Conservation (phyloP, 148 eudicot genomes). For the Drosera capensis region DNA sequence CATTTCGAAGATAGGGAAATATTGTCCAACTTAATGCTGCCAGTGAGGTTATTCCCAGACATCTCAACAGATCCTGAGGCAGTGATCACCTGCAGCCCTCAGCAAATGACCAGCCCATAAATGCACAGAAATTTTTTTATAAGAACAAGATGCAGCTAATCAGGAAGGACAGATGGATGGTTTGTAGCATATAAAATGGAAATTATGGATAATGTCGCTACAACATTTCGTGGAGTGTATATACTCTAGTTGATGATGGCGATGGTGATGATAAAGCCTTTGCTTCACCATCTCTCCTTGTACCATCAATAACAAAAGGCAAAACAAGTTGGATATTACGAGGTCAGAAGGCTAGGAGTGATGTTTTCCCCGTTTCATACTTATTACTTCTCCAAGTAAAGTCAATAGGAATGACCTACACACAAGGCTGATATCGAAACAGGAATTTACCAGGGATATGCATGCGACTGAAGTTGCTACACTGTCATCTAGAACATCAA, state of each 20-base stretch:
- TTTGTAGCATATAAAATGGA: too few species aligned
- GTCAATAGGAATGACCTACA: background rate
- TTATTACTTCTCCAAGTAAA: too few species aligned
- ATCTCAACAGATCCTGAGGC: constrained; percentile 59
- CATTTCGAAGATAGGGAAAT: constrained; percentile 53
- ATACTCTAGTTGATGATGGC: too few species aligned
- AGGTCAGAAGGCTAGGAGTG: too few species aligned
- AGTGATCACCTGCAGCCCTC: constrained; percentile 31
- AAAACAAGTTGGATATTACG: too few species aligned
- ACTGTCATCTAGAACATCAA: constrained; percentile 46
- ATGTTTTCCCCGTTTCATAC: too few species aligned
- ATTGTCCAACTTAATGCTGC: constrained; percentile 32
- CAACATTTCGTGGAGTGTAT: too few species aligned
- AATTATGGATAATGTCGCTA: too few species aligned
- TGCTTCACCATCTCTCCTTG: too few species aligned
- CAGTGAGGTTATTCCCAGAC: constrained; percentile 46
- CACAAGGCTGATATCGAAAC: background rate
- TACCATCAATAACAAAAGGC: too few species aligned
- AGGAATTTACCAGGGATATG: constrained; percentile 48
- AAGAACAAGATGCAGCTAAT: background rate
- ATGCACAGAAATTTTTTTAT: background rate
- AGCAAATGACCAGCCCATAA: background rate
- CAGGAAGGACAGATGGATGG: background rate
- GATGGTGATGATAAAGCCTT: too few species aligned
- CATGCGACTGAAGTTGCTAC: constrained; percentile 57